Evolutionary conservation across 129 eudicot genomes (phyloP), one percentile per base, ranked within the genome.

Genomic region (Pittosporum tobira): DNA sequence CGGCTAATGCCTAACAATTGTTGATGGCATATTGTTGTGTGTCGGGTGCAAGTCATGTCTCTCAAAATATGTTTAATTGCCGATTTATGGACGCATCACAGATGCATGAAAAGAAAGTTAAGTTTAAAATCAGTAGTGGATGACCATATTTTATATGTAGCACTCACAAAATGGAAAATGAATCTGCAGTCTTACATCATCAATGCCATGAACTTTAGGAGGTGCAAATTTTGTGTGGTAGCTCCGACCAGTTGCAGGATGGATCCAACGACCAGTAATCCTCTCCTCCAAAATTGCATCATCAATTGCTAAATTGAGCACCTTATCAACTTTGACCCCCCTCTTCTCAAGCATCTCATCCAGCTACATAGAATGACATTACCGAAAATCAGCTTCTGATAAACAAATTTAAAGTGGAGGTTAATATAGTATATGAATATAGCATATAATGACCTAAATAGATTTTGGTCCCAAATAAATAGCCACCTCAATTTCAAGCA

Each of bases 191-290:
- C 77, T 83, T 81, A 91, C 98, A 76, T 91, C 99, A 79, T 91
- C 96, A 63, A 87, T 47, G 2, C 88, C 90, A 6, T 81, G 87
- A 57, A 51, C 87, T 75, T 87, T 91, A 34, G 99, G 94, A 61
- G 99, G 96, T 54, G 99, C 96, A 68, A 91, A 91, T 71, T 91
- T 91, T 3, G 94, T 86, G 77, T 91, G 95, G 83, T 91, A 91
- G 48, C 87, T 64, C 61, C 98, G 82, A 57, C 98, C 98, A 74
- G 95, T 91, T 48, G 99, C 68, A 62, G 90, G 80, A 72, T 87
- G 99, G 67, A 91, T 87, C 99, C 94, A 83, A 40, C 86, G 83
- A 23, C 85, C 85, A 57, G 85, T 82, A 36, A 82, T 82, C 58
- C 85, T 78, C 80, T 78, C 85, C 64, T 81, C 88, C 74, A 81